Evolutionary conservation across 2,329 filamentous ascomycete species (phyloP), one percentile per base, ranked within the genome.

Genomic region (Hysterium pulicare): DNA sequence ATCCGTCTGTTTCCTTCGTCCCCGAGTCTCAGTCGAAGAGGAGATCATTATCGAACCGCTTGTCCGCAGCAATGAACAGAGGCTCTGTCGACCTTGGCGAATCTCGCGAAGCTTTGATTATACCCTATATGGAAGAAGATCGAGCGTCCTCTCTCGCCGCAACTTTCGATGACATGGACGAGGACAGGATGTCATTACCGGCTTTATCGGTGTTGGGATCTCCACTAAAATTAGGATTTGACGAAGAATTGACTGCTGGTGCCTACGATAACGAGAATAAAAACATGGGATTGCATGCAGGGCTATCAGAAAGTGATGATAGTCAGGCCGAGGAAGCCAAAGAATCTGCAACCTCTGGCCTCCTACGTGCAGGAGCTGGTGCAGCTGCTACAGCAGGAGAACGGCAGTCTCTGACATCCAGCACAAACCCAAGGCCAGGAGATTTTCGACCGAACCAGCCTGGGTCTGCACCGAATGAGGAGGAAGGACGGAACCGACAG

Each of bases 101-200:
- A 17, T 69, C 68, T 1, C 56, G 68, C 21, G 71, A 75, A 46
- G 62, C 63, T 5, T 49, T 70, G 11, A 57, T 57, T 13, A 40
- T 59, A 11, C 53, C 58, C 16, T 46, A 64, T 34, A 47, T 63
- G 24, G 61, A 71, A 13, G 61, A 69, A 46, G 67, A 74, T 45
- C 57, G 62, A 26, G 67, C 64, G n/a, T 75, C 72, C 9, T 75
- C 72, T n/a, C 48, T 75, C 35, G 72, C 68, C 11, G 73, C 72
- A 19, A 75, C 71, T 0, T 76, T 84, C 54, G 83, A 84, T 13
- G 83, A 85, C 43, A 70, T 75, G 23, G 75, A 82, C 21, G 74
- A 75, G 9, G 74, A 75, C n/a, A 56, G 64, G 9, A 47, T 61
- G 5, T 67, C 66, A 2, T 26, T 66, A 20, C 57, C 57, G 15